These are phyloP conservation scores for Aspergillus bombycis DNA, from an alignment of 2,329 filamentous ascomycete species.

Conservation along the genomic window DNA sequence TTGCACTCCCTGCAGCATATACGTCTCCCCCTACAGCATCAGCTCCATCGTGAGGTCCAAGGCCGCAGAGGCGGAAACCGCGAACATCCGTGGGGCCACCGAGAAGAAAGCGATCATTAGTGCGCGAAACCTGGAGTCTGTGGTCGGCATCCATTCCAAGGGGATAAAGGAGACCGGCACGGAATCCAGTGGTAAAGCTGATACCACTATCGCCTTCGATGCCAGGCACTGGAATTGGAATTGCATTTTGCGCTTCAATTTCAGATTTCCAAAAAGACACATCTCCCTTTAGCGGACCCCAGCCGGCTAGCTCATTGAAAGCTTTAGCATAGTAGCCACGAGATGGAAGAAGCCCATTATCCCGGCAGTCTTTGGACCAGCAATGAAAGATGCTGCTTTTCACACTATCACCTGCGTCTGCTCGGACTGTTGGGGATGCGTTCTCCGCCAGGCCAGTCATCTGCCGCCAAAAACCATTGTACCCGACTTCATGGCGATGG, in stretches of 20 bases:
- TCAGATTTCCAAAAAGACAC: constrained; percentile 96
- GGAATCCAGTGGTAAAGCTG: constrained; percentile 78
- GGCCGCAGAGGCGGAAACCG: constrained; percentile 85
- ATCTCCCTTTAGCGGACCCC: constrained; percentile 81
- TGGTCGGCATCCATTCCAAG: constrained; percentile 64
- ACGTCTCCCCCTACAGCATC: constrained; percentile 91
- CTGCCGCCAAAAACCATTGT: constrained; percentile 84
- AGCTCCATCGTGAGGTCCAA: constrained; percentile 82
- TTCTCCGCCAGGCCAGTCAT: constrained; percentile 74
- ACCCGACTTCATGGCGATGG: constrained; percentile 76
- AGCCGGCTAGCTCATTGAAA: constrained; percentile 80
- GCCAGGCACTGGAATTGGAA: constrained; percentile 73
- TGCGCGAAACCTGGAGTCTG: constrained; percentile 68
- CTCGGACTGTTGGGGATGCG: constrained; percentile 79
- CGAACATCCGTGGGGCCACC: constrained; percentile 93
- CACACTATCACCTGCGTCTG: constrained; percentile 85
- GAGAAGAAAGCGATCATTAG: constrained; percentile 94
- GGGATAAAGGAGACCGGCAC: constrained; percentile 82
- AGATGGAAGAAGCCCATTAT: constrained; percentile 82
- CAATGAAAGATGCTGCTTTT: constrained; percentile 85
- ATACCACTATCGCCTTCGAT: constrained; percentile 72
- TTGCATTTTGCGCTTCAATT: constrained; percentile 74
- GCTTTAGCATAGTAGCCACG: constrained; percentile 80
- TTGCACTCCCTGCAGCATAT: constrained; percentile 86
- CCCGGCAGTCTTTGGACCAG: constrained; percentile 77